Evolutionary conservation across 1,284 basidiomycete genomes (phyloP), one percentile per base, ranked within the genome.

Genomic region (Cryptococcus sp.): DNA sequence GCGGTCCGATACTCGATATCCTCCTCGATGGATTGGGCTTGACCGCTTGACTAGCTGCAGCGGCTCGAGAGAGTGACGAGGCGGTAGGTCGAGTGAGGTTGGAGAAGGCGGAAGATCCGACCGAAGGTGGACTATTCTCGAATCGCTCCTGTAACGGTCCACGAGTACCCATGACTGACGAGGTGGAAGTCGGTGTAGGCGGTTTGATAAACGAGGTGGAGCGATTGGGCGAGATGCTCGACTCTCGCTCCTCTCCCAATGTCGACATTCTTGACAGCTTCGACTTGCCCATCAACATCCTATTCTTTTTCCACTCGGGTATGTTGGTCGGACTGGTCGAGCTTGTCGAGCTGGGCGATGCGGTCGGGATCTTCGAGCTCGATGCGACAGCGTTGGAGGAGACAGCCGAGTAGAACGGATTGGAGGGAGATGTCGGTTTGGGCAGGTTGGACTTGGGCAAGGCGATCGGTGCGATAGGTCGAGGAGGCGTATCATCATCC

Each of bases 241-340:
- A 19, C 32, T 43, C 41, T 18, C 16, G 23, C 24, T 35, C 41
- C 26, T 48, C 47, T 31, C 41, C 47, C 19, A 48, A 19, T 3
- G 33, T 11, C 3, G 40, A 28, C 7, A 48, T 19, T 14, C 38
- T 12, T 5, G 28, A n/a, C 10, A 18, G 11, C 10, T 25, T 16
- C 4, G 31, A 32, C 24, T 56, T 60, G 31, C 59, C 59, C 34
- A 58, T 24, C 12, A 54, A 47, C 14, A 58, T 50, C 11, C 59
- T 52, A 51, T 58, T 52, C 45, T 50, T 42, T 50, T 60, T 60
- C 59, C 59, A 60, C 19, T 49, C 52, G 0, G 59, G 59, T 4
- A 60, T 51, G 5, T 26, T 28, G 2, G 41, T 12, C 5, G 41
- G 28, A 31, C 28, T 31, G 28, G 28, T 31, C 28, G 28, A 31